Percentiles rank a stretch among this genome's conserved stretches.
These are phyloP conservation scores for Austropuccinia psidii DNA, from an alignment of 1,284 basidiomycete genomes.

Conservation along the genomic window DNA sequence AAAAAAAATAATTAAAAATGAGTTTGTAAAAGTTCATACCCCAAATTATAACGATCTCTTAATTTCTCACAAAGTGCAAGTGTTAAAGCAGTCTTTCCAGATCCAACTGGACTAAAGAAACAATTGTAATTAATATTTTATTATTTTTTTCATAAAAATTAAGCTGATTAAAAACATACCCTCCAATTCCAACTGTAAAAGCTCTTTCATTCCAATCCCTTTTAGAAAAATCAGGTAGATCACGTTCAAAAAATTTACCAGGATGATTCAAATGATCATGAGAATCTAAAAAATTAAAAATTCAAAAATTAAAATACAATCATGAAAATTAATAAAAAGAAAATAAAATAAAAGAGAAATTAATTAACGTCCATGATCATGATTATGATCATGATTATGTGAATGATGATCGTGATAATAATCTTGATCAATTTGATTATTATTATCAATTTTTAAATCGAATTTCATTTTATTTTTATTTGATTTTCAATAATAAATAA, in stretches of 20 bases:
- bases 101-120: slow-evolving; percentile 63
- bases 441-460: too few species aligned
- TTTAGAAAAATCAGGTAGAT: slow-evolving; percentile 75
- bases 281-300: slow-evolving; percentile 7
- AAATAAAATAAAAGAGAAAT: neutral
- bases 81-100: slow-evolving; percentile 91
- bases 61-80: slow-evolving; percentile 82
- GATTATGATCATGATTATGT: slow-evolving; percentile 5
- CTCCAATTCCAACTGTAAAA: slow-evolving; percentile 94
- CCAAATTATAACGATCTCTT: slow-evolving; percentile 77
- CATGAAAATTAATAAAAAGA: neutral
- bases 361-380: slow-evolving; percentile 30
- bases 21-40: slow-evolving; percentile 46
- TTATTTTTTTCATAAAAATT: neutral
- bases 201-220: slow-evolving; percentile 87
- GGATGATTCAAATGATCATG: slow-evolving; percentile 41
- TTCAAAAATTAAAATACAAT: neutral
- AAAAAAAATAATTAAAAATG: neutral
- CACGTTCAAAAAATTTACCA: slow-evolving; percentile 88
- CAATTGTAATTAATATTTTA: neutral
- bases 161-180: slow-evolving; percentile 54
- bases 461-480: too few species aligned
- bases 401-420: too few species aligned
- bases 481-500: too few species aligned
- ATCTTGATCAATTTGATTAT: too few species aligned